Base-by-base conservation (phyloP, 306 rosid species). In the Fragaria vesca region DNA sequence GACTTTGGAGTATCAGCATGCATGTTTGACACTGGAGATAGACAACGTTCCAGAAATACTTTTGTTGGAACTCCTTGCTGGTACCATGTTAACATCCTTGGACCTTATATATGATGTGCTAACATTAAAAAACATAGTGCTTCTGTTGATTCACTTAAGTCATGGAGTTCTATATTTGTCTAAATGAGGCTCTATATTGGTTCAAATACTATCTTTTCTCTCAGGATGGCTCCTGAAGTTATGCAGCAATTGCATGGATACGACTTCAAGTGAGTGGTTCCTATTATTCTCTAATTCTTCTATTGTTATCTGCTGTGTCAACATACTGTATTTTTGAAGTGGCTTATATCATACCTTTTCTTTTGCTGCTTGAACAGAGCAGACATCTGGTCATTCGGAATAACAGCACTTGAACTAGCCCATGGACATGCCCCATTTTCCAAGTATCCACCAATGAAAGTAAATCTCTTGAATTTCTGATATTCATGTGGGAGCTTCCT, bases 141-240 rank as follows among this genome's bases (percentile, higher is more conserved):
- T 75, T 66, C 60, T 74, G 48, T 80, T 62, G 32, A 60, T 52
- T 61, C 20, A 45, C 67, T 62, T 51, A 10, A 52, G 13, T 26
- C 12, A 26, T 24, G 17, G 45, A 43, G 42, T 74, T 73, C 30
- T 81, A 28, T 76, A 51, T 51, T 12, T 70, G 76, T 57, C 79
- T 76, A 76, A 50, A 51, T 28, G 45, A 43, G 21, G 43, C 70
- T 71, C 30, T 81, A 28, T 76, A 46, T 51, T 12, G 66, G 76
- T 57, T 80, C 78, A 76, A 50, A 51, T 50, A 63, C 74, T 8
- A 18, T 30, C 10, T 58, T 73, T 77, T 75, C 62, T n/a, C 63
- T 63, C 88, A 94, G 98, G 98, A 94, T 94, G 98, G 98, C 98
- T 89, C 98, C 98, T 8, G 98, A 94, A 90, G 98, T 94, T 77